Percentiles rank a stretch among this genome's conserved stretches.
These are phyloP conservation scores for Pyrus betulifolia DNA, from an alignment of 306 rosid species.

Conservation along the genomic window DNA sequence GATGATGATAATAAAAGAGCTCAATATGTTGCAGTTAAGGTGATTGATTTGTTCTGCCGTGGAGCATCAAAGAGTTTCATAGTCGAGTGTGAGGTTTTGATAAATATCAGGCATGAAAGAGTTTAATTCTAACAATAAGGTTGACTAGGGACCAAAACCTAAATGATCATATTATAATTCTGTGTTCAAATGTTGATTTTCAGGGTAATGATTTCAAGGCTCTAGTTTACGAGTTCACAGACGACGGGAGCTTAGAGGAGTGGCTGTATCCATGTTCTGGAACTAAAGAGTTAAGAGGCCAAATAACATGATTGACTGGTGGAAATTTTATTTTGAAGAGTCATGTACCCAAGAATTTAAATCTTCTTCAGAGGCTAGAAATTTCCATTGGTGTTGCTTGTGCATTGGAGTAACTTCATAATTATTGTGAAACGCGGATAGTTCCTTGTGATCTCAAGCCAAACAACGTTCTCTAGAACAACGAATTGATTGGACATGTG, in stretches of 20 bases:
- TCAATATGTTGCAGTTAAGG: background rate
- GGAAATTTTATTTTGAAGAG: no score
- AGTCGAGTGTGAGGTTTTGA: background rate
- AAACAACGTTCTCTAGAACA: background rate
- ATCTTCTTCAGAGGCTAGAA: background rate
- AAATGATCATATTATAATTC: background rate
- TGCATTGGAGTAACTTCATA: background rate
- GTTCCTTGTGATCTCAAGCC: background rate
- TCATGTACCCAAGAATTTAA: background rate
- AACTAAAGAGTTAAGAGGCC: background rate
- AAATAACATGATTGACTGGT: no score
- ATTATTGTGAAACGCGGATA: background rate
- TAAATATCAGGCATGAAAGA: background rate
- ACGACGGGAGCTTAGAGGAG: no score
- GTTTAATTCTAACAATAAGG: no score
- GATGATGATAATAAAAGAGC: background rate
- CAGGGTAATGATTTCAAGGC: background rate
- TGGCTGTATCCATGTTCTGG: no score
- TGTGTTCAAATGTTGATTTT: background rate
- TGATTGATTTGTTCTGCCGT: background rate
- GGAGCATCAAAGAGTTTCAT: background rate
- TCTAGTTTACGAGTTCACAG: background rate
- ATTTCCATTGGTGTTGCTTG: background rate
- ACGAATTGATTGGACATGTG: background rate
- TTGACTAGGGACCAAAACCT: no score